Evolutionary conservation across 345 rosid genomes (phyloP).

Genomic region (Geranium rotundifolium): DNA sequence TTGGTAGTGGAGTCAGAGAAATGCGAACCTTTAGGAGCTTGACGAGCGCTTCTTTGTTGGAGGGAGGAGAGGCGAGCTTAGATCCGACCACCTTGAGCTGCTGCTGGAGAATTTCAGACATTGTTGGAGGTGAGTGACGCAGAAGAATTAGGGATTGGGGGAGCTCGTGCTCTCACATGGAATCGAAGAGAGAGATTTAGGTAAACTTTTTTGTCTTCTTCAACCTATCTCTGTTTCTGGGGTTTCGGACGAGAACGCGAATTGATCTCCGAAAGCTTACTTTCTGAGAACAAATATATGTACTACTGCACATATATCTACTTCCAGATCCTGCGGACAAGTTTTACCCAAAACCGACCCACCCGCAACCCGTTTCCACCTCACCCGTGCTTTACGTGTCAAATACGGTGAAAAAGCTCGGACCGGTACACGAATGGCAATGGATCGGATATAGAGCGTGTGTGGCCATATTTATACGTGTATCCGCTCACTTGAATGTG

Average conservation of each 20-base stretch:
- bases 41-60: constrained; percentile 61
- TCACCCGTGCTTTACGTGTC: no score
- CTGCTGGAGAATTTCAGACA: constrained; percentile 58
- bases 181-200: neutral
- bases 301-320: no score
- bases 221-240: constrained; percentile 5
- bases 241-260: constrained; percentile 26
- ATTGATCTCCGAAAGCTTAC: constrained; percentile 18
- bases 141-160: constrained; percentile 6
- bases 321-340: no score
- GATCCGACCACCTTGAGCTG: constrained; percentile 82
- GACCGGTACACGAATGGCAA: no score
- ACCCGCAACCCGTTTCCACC: no score
- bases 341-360: no score
- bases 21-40: constrained; percentile 71
- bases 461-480: no score
- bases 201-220: constrained; percentile 1
- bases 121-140: constrained; percentile 10
- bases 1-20: constrained; percentile 6
- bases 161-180: constrained; percentile 8
- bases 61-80: constrained; percentile 62
- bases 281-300: no score
- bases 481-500: no score
- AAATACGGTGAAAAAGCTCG: no score
- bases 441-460: no score